These are phyloP conservation scores for Chlorella sp. DNA, from an alignment of 139 green algal species.

Conservation along the genomic window DNA sequence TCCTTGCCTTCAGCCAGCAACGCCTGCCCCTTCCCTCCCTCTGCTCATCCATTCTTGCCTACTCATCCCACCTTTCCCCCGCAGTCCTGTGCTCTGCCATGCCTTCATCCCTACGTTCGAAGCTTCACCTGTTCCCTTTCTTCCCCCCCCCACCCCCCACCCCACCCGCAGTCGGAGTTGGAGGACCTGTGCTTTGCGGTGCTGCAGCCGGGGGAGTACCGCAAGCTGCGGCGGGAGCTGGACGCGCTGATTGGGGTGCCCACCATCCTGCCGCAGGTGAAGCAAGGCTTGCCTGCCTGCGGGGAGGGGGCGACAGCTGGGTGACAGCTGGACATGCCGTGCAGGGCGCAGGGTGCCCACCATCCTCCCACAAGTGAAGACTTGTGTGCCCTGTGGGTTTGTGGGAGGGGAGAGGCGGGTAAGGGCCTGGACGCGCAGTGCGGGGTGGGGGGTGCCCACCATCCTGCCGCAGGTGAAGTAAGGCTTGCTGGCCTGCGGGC, in stretches of 20 bases:
- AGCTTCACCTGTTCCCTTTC: background rate
- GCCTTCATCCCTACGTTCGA: too few species aligned
- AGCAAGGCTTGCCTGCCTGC: too few species aligned
- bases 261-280: constrained; percentile 25
- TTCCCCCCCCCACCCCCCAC: too few species aligned
- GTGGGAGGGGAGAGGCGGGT: too few species aligned
- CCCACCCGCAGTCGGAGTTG: constrained; percentile 86
- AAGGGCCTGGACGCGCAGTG: too few species aligned
- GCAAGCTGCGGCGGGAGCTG: constrained; percentile 59
- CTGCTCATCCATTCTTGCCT: too few species aligned
- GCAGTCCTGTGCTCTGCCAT: too few species aligned
- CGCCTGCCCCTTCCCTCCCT: too few species aligned
- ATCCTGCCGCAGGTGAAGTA: constrained; percentile 1
- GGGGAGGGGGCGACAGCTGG: too few species aligned
- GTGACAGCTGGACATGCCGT: too few species aligned
- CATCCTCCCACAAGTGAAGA: background rate
- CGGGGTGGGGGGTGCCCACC: constrained; percentile 39
- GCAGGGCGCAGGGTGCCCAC: constrained; percentile 35
- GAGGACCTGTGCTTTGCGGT: constrained; percentile 98
- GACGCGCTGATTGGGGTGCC: constrained; percentile 55
- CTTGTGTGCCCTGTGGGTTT: background rate
- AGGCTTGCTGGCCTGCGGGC: too few species aligned
- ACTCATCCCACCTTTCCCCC: background rate
- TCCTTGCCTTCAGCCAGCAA: too few species aligned
- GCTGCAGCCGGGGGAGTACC: constrained; percentile 74